phyloP scores from a whole-genome alignment of 306 rosid species.

The Abrus precatorius region DNA sequence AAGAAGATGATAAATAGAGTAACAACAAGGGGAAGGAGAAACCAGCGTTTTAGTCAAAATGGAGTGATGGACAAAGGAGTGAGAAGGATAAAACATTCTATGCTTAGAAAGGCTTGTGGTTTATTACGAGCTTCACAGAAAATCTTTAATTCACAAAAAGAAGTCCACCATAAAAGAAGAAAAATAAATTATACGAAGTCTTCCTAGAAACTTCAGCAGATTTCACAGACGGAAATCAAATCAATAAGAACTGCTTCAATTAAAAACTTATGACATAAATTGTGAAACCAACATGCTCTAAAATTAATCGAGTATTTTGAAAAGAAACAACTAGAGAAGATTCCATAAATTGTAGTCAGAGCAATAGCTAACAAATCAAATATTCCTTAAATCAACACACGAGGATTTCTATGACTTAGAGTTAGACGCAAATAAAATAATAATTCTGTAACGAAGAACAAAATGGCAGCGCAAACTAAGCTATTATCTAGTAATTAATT shows the following conservation, averaged over 20 bases:
- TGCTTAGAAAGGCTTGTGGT: conserved; percentile 30
- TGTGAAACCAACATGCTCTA: not conserved
- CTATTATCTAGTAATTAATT: conserved; percentile 4
- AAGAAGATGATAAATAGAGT: conserved; percentile 29
- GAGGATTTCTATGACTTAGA: conserved; percentile 9
- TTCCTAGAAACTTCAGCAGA: conserved; percentile 13
- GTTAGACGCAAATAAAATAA: not conserved
- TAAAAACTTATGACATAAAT: not conserved
- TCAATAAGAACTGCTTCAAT: not conserved
- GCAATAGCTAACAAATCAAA: conserved; percentile 6
- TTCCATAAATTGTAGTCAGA: conserved; percentile 14
- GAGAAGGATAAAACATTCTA: conserved; percentile 4
- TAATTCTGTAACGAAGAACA: not conserved
- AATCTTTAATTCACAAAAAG: conserved; percentile 11
- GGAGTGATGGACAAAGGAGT: not conserved
- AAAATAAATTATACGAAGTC: not conserved
- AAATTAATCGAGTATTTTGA: conserved; percentile 31
- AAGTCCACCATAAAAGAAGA: not conserved
- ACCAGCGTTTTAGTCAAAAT: not conserved
- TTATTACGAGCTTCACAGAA: conserved; percentile 4
- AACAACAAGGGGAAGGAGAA: conserved; percentile 17
- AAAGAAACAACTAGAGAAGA: not conserved
- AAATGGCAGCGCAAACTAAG: not conserved
- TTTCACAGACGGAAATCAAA: not conserved
- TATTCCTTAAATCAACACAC: not conserved